These are phyloP conservation scores for Cydonia oblonga DNA, from an alignment of 331 rosid genomes.

Conservation along the genomic window DNA sequence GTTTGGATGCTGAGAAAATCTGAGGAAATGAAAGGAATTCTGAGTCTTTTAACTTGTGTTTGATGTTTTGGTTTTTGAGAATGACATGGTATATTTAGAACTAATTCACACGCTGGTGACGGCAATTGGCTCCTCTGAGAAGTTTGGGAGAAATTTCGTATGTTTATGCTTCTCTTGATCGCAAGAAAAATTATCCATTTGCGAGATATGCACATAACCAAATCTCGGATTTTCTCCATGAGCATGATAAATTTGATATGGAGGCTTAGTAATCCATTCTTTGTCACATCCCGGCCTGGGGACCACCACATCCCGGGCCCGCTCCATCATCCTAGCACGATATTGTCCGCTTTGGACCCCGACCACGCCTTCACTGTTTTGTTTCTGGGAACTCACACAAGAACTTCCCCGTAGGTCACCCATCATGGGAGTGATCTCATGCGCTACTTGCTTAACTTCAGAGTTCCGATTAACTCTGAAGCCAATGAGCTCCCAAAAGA, in stretches of 20 bases:
- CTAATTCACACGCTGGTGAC: background rate
- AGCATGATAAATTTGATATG: no score
- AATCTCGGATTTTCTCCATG: background rate
- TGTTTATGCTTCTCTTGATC: background rate
- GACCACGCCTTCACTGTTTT: no score
- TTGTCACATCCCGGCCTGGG: no score
- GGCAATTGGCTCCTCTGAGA: background rate
- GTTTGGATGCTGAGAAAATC: constrained; percentile 14
- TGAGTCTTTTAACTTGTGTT: background rate
- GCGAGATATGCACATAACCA: background rate
- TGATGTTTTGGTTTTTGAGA: background rate
- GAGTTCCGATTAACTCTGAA: no score
- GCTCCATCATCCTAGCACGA: no score
- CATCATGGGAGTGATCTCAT: no score
- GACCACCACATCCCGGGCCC: no score
- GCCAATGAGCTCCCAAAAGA: no score
- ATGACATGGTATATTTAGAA: background rate
- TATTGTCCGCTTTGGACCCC: no score
- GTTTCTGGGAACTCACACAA: no score
- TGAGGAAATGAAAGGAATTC: background rate
- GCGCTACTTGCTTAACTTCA: no score
- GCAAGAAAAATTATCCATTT: background rate
- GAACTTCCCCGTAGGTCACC: no score
- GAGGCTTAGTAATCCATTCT: background rate
- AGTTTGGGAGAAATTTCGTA: background rate